Percentiles rank a stretch among this genome's conserved stretches.
Evolutionary conservation across 768 basidiomycete genomes (phyloP).

Genomic region (Gloeopeniophorella convolvens): DNA sequence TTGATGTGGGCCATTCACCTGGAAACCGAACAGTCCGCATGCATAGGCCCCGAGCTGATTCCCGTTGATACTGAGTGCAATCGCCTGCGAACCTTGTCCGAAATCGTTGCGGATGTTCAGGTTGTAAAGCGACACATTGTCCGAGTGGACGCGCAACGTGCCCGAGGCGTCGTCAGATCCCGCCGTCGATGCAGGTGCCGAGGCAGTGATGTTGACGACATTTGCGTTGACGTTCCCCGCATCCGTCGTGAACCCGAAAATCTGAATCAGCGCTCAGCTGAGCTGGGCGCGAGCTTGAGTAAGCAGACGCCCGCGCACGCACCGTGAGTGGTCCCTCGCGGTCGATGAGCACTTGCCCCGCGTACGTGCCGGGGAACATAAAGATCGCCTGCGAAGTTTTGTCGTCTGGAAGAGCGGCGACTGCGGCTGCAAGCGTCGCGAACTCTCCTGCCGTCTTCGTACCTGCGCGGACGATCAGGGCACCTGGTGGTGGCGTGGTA

Average conservation of each 20-base stretch:
- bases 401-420: slow-evolving; percentile 38
- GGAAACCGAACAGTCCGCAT: slow-evolving; percentile 17
- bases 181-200: slow-evolving; percentile 23
- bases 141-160: slow-evolving; percentile 41
- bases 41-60: slow-evolving; percentile 26
- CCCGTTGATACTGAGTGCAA: slow-evolving; percentile 46
- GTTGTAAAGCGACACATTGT: slow-evolving; percentile 40
- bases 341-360: slow-evolving; percentile 40
- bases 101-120: slow-evolving; percentile 44
- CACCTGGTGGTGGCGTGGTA: slow-evolving; percentile 38
- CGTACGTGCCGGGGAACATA: slow-evolving; percentile 43
- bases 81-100: slow-evolving; percentile 40
- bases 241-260: slow-evolving; percentile 23
- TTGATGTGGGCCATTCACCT: slow-evolving; percentile 8
- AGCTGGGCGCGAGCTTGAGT: too few relatives aligned
- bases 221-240: slow-evolving; percentile 12
- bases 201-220: slow-evolving; percentile 17
- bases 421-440: slow-evolving; percentile 34
- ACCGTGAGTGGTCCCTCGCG: slow-evolving; percentile 39
- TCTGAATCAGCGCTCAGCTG: not conserved
- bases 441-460: slow-evolving; percentile 37
- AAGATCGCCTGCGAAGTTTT: slow-evolving; percentile 32
- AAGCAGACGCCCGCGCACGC: not conserved
- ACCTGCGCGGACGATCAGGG: slow-evolving; percentile 36
- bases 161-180: slow-evolving; percentile 44